Percentiles rank a stretch among this genome's conserved stretches.
These are phyloP conservation scores for Populus hybrid DNA, from an alignment of 441 rosid genomes.

Conservation along the genomic window DNA sequence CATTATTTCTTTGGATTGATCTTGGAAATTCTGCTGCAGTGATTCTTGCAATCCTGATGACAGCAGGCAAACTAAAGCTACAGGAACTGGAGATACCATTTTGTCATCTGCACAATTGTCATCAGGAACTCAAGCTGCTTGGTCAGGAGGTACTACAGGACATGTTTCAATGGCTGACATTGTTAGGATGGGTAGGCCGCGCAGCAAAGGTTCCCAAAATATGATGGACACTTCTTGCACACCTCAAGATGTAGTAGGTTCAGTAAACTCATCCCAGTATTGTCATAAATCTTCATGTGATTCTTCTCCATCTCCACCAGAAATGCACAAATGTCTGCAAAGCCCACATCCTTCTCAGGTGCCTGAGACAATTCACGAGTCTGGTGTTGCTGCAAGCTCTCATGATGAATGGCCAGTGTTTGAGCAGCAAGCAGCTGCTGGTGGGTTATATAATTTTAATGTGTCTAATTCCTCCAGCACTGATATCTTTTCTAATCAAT, in stretches of 20 bases:
- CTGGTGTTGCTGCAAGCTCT: conserved; percentile 16
- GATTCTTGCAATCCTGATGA: conserved; percentile 33
- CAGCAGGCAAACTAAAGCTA: conserved; percentile 21
- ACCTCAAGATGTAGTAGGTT: conserved; percentile 20
- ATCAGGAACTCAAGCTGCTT: conserved; percentile 24
- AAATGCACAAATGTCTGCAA: conserved; percentile 17
- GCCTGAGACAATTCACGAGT: conserved; percentile 16
- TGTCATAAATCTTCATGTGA: conserved; percentile 16
- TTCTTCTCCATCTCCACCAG: conserved; percentile 10
- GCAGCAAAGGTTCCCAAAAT: conserved; percentile 21
- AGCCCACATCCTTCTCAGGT: conserved; percentile 13
- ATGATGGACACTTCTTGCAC: conserved; percentile 24
- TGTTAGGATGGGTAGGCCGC: conserved; percentile 35
- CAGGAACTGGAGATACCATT: conserved; percentile 25
- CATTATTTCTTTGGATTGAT: neutral
- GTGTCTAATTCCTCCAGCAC: conserved; percentile 13
- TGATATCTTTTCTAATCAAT: conserved; percentile 15
- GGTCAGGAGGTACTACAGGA: conserved; percentile 27
- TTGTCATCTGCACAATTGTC: conserved; percentile 24
- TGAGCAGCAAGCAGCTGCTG: conserved; percentile 23
- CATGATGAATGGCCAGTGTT: conserved; percentile 28
- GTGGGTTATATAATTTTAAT: conserved; percentile 16
- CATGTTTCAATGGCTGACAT: conserved; percentile 43
- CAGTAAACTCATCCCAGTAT: conserved; percentile 10
- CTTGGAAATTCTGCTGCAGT: conserved; percentile 27